Percentiles rank a stretch among this genome's conserved stretches.
phyloP scores from a whole-genome alignment of 352 stramenopile genomes.

The Albugo laibachii region DNA sequence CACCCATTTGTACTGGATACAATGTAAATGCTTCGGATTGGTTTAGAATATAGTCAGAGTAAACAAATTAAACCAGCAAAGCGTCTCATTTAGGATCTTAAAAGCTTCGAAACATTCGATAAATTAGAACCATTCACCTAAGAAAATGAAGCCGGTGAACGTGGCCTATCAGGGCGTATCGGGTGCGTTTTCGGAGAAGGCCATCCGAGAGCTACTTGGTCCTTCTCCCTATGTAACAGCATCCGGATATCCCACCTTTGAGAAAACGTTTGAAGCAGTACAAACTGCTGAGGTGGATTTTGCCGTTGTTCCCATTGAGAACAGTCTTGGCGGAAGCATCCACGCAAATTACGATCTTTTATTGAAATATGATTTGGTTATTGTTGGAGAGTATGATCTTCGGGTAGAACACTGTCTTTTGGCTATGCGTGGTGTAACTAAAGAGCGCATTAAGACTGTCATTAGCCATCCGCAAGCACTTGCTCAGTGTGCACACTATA shows the following conservation, averaged over 20 bases:
- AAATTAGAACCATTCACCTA: conserved; percentile 1
- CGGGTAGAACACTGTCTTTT: conserved; percentile 87
- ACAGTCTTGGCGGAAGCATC: conserved; percentile 86
- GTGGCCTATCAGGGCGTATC: conserved; percentile 92
- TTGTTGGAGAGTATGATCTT: conserved; percentile 41
- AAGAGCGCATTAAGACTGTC: conserved; percentile 85
- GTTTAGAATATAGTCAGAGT: no score
- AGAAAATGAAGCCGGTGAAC: conserved; percentile 27
- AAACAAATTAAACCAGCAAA: neutral
- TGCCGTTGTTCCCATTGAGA: conserved; percentile 88
- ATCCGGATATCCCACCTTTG: conserved; percentile 25
- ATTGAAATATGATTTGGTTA: conserved; percentile 42
- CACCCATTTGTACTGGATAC: no score
- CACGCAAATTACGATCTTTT: conserved; percentile 89
- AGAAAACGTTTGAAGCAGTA: conserved; percentile 33
- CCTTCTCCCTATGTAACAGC: conserved; percentile 14
- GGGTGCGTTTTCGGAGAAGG: conserved; percentile 95
- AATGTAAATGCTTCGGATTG: no score
- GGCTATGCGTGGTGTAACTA: conserved; percentile 68
- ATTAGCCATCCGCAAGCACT: conserved; percentile 94
- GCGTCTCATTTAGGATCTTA: neutral
- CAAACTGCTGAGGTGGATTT: conserved; percentile 80
- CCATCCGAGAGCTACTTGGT: conserved; percentile 79
- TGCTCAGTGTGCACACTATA: conserved; percentile 91
- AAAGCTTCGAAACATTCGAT: conserved; percentile 1